Evolutionary conservation across 169 alveolate species (phyloP).

Genomic region (Plasmodium fragile): DNA sequence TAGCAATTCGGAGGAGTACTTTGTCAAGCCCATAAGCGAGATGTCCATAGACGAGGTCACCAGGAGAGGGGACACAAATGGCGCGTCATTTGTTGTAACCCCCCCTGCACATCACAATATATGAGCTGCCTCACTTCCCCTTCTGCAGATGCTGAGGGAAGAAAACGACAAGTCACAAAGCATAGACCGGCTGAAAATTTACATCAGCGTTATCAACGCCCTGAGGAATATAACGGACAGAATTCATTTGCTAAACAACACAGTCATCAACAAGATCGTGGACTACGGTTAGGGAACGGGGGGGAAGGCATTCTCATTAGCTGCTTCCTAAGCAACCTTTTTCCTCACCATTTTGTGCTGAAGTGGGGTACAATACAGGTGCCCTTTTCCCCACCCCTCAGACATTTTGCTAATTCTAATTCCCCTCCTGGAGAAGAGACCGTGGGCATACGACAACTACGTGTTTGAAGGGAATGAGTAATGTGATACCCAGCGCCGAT

Average conservation of each 20-base stretch:
- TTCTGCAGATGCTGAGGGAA: conserved; percentile 26
- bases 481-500: neutral
- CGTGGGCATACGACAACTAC: conserved; percentile 53
- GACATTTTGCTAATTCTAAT: conserved; percentile 58
- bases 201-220: conserved; percentile 29
- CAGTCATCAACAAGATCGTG: conserved; percentile 61
- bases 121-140: neutral
- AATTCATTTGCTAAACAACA: conserved; percentile 58
- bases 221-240: conserved; percentile 52
- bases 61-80: neutral
- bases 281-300: conserved; percentile 50
- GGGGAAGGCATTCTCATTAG: neutral
- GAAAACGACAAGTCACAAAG: conserved; percentile 59
- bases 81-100: neutral
- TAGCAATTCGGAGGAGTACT: conserved; percentile 61
- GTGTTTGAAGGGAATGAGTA: conserved; percentile 71
- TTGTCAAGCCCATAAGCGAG: conserved; percentile 58
- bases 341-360: neutral
- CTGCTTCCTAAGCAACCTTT: neutral
- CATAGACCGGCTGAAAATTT: conserved; percentile 52
- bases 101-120: neutral
- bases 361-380: neutral
- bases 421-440: conserved; percentile 65
- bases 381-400: neutral
- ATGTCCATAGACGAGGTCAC: conserved; percentile 57